Evolutionary conservation across 495 filamentous ascomycete species (phyloP), one percentile per base, ranked within the genome.

Genomic region (Tuber brumale): DNA sequence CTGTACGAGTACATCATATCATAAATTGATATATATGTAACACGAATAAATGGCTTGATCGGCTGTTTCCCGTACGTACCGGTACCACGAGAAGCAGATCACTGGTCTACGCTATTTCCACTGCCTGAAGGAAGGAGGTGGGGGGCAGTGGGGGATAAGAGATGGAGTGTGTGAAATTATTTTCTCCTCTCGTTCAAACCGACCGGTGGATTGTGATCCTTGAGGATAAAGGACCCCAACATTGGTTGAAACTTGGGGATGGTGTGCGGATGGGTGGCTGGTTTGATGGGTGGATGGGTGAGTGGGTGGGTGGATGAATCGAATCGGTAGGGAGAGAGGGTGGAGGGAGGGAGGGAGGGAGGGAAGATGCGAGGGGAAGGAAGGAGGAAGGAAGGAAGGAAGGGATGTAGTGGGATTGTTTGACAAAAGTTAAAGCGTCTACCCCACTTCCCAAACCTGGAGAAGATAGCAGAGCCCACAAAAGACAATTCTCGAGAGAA

Each of bases 401-500:
- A 31, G 57, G 57, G n/a, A 18, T 66, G 27, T 16, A 31, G 57
- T 31, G 27, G 9, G 27, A 66, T 66, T 31, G n/a, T 31, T 18
- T 61, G 51, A 27, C 10, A 27, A 27, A 14, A 61, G 23, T 27
- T 16, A 66, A 66, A 2, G 57, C 57, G 12, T 66, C 57, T 31
- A n/a, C 57, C 57, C 57, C 27, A 66, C 57, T n/a, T 66, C 57
- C 57, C 27, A 66, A 66, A 31, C 57, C n/a, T 31, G 18, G 57
- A 31, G 27, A 31, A 66, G 57, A 61, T 61, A 61, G 51, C n/a
- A 12, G 31, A 66, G 57, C n/a, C 57, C 18, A n/a, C 12, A 18
- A n/a, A 66, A 66, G 57, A 61, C n/a, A 61, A 66, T 31, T 66
- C 57, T 66, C n/a, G 31, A 66, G 57, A 66, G 57, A 16, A 66